Evolutionary conservation across 495 filamentous ascomycete species (phyloP), one percentile per base, ranked within the genome.

Genomic region (Xylona heveae): DNA sequence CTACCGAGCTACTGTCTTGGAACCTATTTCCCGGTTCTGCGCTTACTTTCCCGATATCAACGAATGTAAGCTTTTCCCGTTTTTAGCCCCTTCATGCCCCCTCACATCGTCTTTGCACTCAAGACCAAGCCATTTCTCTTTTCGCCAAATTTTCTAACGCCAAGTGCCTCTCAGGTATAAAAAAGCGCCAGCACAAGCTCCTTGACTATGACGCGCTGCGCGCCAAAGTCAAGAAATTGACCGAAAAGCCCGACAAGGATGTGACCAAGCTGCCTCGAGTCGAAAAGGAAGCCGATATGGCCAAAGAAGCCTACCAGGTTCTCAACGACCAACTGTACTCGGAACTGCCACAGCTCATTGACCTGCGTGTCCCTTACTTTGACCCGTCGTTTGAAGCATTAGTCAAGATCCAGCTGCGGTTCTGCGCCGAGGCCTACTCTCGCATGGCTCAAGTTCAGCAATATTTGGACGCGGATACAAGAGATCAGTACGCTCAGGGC

Each of bases 1-100:
- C 15, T 97, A 94, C 54, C 62, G 82, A 41, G 79, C 79, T 12
- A 94, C 85, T 2, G 88, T 97, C 15, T 61, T 97, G 5, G 88
- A 97, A 36, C 88, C 88, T 17, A 97, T 97, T 44, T 71, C 71
- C 36, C 65, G 81, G 28, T 97, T 95, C 58, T 95, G 88, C 51
- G 80, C 83, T 34, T 97, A 97, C 58, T 97, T 97, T 55, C 90
- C 90, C 4, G 88, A 97, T 49, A 84, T 95, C 41, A 97, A 97
- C 52, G 82, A 92, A 57, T 95, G 90, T 77, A 59, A 30, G 68
- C 16, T 24, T 29, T 13, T 12, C 15, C 5, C 30, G 5, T 30
- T 30, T 21, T 23, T 34, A 28, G 22, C 16, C 32, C 28, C 23
- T 29, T 24, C 16, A 4, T 13, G 8, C 8, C 35, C 28, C 15